These are phyloP conservation scores for Fusarium dimerum DNA, from an alignment of 2,329 filamentous ascomycete species.

Conservation along the genomic window DNA sequence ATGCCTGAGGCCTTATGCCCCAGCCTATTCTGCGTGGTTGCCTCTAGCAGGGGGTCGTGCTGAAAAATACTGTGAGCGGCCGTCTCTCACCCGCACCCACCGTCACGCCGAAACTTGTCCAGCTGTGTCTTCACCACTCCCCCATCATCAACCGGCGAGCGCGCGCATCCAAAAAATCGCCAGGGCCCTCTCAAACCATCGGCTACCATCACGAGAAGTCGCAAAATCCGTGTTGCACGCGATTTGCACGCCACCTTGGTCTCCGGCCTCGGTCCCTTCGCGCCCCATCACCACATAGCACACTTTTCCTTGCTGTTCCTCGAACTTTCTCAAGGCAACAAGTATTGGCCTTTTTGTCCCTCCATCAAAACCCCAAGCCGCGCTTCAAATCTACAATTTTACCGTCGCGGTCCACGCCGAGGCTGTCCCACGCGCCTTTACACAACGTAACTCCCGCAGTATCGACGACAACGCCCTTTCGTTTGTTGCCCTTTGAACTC, in stretches of 20 bases:
- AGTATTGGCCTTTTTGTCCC: slow-evolving; percentile 24
- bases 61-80: slow-evolving; percentile 44
- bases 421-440: slow-evolving; percentile 29
- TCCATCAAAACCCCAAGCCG: slow-evolving; percentile 18
- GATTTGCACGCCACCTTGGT: slow-evolving; percentile 50
- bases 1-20: slow-evolving; percentile 25
- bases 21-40: slow-evolving; percentile 26
- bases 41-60: slow-evolving; percentile 39
- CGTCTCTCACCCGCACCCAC: slow-evolving; percentile 44
- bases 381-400: slow-evolving; percentile 21
- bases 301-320: slow-evolving; percentile 44
- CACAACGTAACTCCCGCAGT: slow-evolving; percentile 28
- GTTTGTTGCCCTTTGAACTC: slow-evolving; percentile 17
- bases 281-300: slow-evolving; percentile 42
- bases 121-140: slow-evolving; percentile 55
- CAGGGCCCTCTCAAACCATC: slow-evolving; percentile 61
- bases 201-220: slow-evolving; percentile 56
- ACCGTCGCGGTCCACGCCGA: slow-evolving; percentile 22
- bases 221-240: slow-evolving; percentile 56
- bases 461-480: slow-evolving; percentile 16
- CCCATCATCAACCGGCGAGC: slow-evolving; percentile 51
- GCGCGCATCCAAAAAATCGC: slow-evolving; percentile 65
- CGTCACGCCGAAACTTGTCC: slow-evolving; percentile 52
- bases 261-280: slow-evolving; percentile 43
- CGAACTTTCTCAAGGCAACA: slow-evolving; percentile 25